These are phyloP conservation scores for Mycena capillaripes DNA, from an alignment of 768 basidiomycete genomes.

Conservation along the genomic window DNA sequence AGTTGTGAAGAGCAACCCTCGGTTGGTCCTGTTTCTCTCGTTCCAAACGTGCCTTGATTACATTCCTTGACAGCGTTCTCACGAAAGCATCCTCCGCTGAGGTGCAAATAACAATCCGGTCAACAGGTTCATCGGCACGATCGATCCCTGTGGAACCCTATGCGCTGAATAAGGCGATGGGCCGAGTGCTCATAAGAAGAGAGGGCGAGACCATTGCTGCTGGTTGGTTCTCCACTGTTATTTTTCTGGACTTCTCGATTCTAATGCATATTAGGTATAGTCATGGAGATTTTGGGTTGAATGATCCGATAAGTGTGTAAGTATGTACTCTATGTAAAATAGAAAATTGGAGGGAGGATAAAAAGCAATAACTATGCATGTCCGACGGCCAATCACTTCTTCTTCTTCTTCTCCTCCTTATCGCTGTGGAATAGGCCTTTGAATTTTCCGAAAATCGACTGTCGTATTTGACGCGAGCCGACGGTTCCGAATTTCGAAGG, in stretches of 20 bases:
- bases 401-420: constrained; percentile 54
- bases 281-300: constrained; percentile 55
- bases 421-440: constrained; percentile 67
- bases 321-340: neutral
- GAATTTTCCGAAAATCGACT: constrained; percentile 67
- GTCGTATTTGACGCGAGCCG: constrained; percentile 63
- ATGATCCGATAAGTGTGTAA: neutral
- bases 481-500: constrained; percentile 53
- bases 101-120: constrained; percentile 84
- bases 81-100: constrained; percentile 89
- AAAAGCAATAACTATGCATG: neutral
- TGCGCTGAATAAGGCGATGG: constrained; percentile 94
- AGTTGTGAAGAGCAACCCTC: constrained; percentile 82
- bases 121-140: constrained; percentile 58
- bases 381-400: constrained; percentile 33
- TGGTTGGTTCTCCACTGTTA: constrained; percentile 59
- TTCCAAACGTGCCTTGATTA: neutral
- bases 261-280: constrained; percentile 55
- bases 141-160: constrained; percentile 92
- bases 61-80: constrained; percentile 70
- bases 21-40: constrained; percentile 59
- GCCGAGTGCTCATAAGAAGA: constrained; percentile 87
- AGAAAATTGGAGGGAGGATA: neutral
- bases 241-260: neutral
- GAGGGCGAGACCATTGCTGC: constrained; percentile 96